A percentile compares a stretch with the other conserved stretches of the same genome.
Evolutionary conservation across 106 monocot species (phyloP).

Genomic region (Alisma plantagoaquatica): DNA sequence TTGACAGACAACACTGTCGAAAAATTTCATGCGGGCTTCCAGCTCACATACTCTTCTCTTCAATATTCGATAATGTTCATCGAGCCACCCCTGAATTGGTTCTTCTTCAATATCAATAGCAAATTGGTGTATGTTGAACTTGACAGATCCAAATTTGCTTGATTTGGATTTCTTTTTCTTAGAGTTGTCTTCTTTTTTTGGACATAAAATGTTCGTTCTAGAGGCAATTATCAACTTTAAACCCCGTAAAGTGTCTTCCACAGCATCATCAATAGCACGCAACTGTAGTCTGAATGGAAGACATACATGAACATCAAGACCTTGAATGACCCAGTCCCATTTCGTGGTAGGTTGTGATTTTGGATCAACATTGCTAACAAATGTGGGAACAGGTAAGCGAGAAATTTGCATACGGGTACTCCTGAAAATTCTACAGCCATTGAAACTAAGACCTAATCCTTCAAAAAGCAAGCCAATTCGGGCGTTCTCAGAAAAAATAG

Average conservation of each 20-base stretch:
- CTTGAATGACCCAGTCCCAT: slow-evolving; percentile 93
- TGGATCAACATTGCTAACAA: slow-evolving; percentile 31
- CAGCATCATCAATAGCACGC: slow-evolving; percentile 97
- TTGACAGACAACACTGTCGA: slow-evolving; percentile 42
- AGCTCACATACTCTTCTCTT: slow-evolving; percentile 69
- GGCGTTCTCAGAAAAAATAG: slow-evolving; percentile 97
- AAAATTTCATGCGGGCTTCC: slow-evolving; percentile 48
- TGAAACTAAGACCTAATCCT: slow-evolving; percentile 54
- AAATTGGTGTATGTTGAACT: slow-evolving; percentile 64
- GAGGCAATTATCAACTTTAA: slow-evolving; percentile 64
- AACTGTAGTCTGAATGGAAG: slow-evolving; percentile 84
- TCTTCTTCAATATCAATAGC: slow-evolving; percentile 93
- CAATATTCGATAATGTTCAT: slow-evolving; percentile 89
- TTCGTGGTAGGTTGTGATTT: slow-evolving; percentile 27
- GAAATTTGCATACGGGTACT: slow-evolving; percentile 90
- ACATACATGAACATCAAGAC: slow-evolving; percentile 74
- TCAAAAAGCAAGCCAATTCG: slow-evolving; percentile 83
- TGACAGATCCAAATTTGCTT: slow-evolving; percentile 54
- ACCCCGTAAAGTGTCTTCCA: slow-evolving; percentile 76
- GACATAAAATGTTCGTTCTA: slow-evolving; percentile 39
- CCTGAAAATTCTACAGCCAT: slow-evolving; percentile 62
- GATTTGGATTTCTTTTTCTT: slow-evolving; percentile 53
- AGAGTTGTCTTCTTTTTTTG: slow-evolving; percentile 32
- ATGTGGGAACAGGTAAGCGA: slow-evolving; percentile 73
- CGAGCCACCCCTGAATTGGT: slow-evolving; percentile 98